These are phyloP conservation scores for Clathrus columnatus DNA, from an alignment of 768 basidiomycete genomes.

Conservation along the genomic window DNA sequence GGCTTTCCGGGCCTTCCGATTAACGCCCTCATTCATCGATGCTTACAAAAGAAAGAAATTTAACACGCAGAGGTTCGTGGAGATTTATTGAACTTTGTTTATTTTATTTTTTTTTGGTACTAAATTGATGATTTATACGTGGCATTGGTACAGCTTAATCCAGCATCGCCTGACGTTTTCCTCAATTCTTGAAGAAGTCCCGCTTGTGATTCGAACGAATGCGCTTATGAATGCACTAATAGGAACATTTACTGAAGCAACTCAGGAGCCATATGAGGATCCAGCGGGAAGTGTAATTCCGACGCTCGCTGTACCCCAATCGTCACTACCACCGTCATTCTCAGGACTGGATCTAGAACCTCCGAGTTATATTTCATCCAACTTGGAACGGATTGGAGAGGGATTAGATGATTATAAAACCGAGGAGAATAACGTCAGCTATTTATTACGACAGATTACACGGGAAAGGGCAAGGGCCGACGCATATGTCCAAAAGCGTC, in stretches of 20 bases:
- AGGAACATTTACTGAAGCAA: constrained; percentile 44
- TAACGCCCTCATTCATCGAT: constrained; percentile 71
- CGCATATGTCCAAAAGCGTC: constrained; percentile 69
- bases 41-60: constrained; percentile 80
- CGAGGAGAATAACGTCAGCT: constrained; percentile 89
- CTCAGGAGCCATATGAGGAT: constrained; percentile 29
- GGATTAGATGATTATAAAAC: constrained; percentile 78
- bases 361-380: constrained; percentile 54
- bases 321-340: constrained; percentile 42
- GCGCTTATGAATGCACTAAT: constrained; percentile 74
- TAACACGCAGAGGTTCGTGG: constrained; percentile 67
- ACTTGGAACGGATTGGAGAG: constrained; percentile 79
- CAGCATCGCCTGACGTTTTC: constrained; percentile 78
- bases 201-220: constrained; percentile 77
- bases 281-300: constrained; percentile 37
- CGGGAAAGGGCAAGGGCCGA: constrained; percentile 79
- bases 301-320: constrained; percentile 8
- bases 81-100: background rate
- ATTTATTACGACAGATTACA: constrained; percentile 78
- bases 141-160: constrained; percentile 47
- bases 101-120: constrained; percentile 6
- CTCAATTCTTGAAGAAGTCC: constrained; percentile 78
- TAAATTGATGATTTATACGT: constrained; percentile 14
- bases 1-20: constrained; percentile 80
- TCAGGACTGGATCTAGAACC: constrained; percentile 63